Conservation (phyloP, 768 basidiomycete species). For the Coprinellus aureogranulatus region DNA sequence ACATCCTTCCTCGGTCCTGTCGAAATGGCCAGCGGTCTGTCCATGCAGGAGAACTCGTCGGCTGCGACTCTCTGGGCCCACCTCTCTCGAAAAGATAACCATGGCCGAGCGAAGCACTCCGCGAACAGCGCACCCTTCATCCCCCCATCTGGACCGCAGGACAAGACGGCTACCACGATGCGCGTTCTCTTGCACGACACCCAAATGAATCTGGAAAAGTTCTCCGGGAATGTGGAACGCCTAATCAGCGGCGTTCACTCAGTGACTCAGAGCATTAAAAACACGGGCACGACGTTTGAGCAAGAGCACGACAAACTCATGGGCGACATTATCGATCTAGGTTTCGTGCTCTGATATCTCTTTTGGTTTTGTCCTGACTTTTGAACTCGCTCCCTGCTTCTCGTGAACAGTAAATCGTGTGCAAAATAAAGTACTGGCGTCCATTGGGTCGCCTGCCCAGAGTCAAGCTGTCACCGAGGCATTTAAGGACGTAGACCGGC, state of each 20-base stretch:
- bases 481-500: constrained; percentile 39
- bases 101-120: constrained; percentile 18
- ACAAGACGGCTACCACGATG: constrained; percentile 68
- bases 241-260: constrained; percentile 51
- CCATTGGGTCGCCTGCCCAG: constrained; percentile 59
- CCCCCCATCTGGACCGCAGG: constrained; percentile 51
- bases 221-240: constrained; percentile 54
- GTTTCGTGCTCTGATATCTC: constrained; percentile 32
- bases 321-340: constrained; percentile 54
- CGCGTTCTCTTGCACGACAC: constrained; percentile 74
- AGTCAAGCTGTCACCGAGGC: constrained; percentile 34
- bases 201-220: constrained; percentile 66
- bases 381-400: constrained; percentile 1
- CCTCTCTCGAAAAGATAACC: constrained; percentile 45
- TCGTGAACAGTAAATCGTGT: constrained; percentile 53
- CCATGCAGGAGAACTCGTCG: not conserved
- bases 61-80: constrained; percentile 53
- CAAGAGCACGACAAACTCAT: constrained; percentile 55
- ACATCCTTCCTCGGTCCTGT: too few species aligned
- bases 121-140: constrained; percentile 13
- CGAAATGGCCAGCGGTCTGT: too few species aligned
- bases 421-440: constrained; percentile 58
- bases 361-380: constrained; percentile 10
- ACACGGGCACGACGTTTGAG: constrained; percentile 57
- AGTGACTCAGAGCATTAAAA: constrained; percentile 50